Evolutionary conservation across 805 yeast species (phyloP).

Genomic region (Candida pseudofarinosa): DNA sequence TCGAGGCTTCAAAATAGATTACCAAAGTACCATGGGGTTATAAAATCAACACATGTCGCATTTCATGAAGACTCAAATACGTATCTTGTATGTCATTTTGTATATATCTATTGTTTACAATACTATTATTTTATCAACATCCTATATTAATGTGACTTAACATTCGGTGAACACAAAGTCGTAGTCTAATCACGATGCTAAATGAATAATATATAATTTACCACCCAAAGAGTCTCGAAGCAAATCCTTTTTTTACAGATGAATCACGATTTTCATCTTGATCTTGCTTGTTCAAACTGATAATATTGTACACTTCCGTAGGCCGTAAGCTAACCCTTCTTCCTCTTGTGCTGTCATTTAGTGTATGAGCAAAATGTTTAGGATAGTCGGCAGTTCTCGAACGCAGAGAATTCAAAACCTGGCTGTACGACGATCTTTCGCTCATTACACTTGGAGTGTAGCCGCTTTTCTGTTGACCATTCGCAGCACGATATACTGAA

Average conservation of each 20-base stretch:
- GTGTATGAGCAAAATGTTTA: background rate
- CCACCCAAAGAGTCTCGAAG: constrained; percentile 39
- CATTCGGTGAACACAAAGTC: constrained; percentile 1
- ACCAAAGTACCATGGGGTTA: background rate
- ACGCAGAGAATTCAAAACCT: background rate
- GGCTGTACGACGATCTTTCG: background rate
- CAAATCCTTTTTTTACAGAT: constrained; percentile 10
- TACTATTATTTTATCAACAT: background rate
- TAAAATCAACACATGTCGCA: background rate
- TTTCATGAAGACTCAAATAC: background rate
- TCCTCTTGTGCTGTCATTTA: background rate
- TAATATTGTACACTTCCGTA: constrained; percentile 10
- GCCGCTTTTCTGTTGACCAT: background rate
- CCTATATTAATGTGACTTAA: constrained; percentile 1
- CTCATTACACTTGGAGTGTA: background rate
- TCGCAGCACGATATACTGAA: background rate
- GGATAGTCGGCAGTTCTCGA: background rate
- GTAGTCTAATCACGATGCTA: no score
- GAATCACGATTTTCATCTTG: background rate
- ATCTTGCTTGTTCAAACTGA: constrained; percentile 6
- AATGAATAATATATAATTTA: constrained; percentile 11
- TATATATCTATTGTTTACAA: constrained; percentile 2
- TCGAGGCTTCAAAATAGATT: background rate
- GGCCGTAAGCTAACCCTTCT: constrained; percentile 9
- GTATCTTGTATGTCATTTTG: constrained; percentile 5